A percentile compares a stretch with the other conserved stretches of the same genome.
phyloP scores from a whole-genome alignment of 148 eudicot genomes.

The Fagopyrum homotropicum region DNA sequence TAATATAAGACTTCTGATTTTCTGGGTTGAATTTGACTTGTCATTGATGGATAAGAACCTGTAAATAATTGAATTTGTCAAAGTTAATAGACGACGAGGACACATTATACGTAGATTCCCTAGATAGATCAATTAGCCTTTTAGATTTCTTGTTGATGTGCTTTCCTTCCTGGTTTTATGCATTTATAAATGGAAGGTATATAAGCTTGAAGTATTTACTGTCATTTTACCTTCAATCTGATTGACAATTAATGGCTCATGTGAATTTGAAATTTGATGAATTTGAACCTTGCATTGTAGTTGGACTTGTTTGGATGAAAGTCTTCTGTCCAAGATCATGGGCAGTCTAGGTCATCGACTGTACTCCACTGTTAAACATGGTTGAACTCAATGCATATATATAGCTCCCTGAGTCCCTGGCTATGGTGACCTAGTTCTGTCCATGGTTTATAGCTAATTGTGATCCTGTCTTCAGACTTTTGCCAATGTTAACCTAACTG shows the following conservation, averaged over 20 bases:
- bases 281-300: not conserved
- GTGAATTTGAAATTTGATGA: not conserved
- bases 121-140: not conserved
- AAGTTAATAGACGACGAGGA: not conserved
- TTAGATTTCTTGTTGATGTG: not conserved
- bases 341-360: not conserved
- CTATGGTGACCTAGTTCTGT: not conserved
- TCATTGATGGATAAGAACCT: not conserved
- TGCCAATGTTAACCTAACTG: not conserved
- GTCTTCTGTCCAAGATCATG: not conserved
- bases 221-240: not conserved
- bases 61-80: not conserved
- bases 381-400: not conserved
- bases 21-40: not conserved
- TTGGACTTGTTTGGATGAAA: not conserved
- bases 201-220: not conserved
- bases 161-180: not conserved
- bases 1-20: not conserved
- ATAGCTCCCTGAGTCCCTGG: not conserved
- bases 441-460: not conserved
- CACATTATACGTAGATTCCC: not conserved
- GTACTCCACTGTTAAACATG: not conserved
- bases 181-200: not conserved
- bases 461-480: not conserved
- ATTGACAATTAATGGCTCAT: not conserved